Percentiles rank a stretch among this genome's conserved stretches.
phyloP scores from a whole-genome alignment of 2,329 filamentous ascomycete genomes.

The Curvularia eragrostidis region DNA sequence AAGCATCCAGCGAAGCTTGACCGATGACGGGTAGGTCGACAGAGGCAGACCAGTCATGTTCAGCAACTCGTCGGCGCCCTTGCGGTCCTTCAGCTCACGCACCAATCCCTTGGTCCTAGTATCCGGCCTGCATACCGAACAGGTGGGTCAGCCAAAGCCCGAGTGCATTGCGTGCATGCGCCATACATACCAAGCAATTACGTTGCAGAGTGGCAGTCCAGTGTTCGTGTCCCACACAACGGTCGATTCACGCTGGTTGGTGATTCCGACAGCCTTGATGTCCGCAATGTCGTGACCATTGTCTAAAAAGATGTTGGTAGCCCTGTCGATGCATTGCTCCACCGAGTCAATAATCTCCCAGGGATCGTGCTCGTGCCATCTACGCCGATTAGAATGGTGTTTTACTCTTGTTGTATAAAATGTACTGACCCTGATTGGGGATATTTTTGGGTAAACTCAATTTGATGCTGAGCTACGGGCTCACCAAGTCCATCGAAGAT shows the following conservation, averaged over 20 bases:
- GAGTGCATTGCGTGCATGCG: background rate
- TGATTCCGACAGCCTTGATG: slow-evolving; percentile 82
- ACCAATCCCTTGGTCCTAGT: slow-evolving; percentile 79
- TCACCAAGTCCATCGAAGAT: slow-evolving; percentile 84
- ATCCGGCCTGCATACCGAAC: slow-evolving; percentile 62
- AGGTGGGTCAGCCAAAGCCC: slow-evolving; percentile 9
- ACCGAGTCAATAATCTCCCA: slow-evolving; percentile 77
- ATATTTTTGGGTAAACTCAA: slow-evolving; percentile 85
- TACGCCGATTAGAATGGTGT: slow-evolving; percentile 47
- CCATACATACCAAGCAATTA: slow-evolving; percentile 73
- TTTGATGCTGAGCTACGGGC: slow-evolving; percentile 81
- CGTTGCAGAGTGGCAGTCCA: slow-evolving; percentile 81
- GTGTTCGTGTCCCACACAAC: slow-evolving; percentile 84
- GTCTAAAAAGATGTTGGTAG: slow-evolving; percentile 73
- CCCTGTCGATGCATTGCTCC: slow-evolving; percentile 78
- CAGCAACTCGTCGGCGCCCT: slow-evolving; percentile 72
- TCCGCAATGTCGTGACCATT: slow-evolving; percentile 70
- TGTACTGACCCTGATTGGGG: slow-evolving; percentile 78
- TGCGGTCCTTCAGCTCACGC: slow-evolving; percentile 72
- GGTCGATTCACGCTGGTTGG: slow-evolving; percentile 88
- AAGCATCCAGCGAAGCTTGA: slow-evolving; percentile 85
- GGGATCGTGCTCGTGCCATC: slow-evolving; percentile 91
- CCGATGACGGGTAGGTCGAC: slow-evolving; percentile 86
- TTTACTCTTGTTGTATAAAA: background rate
- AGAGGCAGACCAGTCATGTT: slow-evolving; percentile 80